Evolutionary conservation across 2,329 filamentous ascomycete species (phyloP).

Genomic region (Teratosphaeria nubilosa): DNA sequence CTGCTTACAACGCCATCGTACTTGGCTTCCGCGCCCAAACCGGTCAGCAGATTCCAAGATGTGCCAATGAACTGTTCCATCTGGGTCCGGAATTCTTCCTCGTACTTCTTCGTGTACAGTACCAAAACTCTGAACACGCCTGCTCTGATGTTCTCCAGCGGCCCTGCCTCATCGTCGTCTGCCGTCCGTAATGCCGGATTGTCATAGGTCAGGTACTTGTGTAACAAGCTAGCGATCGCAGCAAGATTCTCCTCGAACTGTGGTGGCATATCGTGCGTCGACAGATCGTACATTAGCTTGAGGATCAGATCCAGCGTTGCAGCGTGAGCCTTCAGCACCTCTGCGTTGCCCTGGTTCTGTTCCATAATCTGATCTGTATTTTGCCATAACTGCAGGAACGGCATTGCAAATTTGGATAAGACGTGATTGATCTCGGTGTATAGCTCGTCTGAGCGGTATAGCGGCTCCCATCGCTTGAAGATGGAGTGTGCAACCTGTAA

Average conservation of each 20-base stretch:
- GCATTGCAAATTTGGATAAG: constrained; percentile 67
- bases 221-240: constrained; percentile 65
- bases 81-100: constrained; percentile 79
- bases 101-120: constrained; percentile 87
- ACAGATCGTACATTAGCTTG: constrained; percentile 91
- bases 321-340: constrained; percentile 65
- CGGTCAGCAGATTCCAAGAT: constrained; percentile 84
- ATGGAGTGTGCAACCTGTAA: constrained; percentile 97
- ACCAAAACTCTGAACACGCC: constrained; percentile 87
- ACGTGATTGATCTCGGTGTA: constrained; percentile 97
- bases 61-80: constrained; percentile 77
- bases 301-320: constrained; percentile 78
- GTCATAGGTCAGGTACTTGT: constrained; percentile 88
- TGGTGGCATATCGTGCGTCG: constrained; percentile 91
- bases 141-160: constrained; percentile 77
- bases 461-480: constrained; percentile 87
- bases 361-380: constrained; percentile 61
- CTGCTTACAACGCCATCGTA: constrained; percentile 93
- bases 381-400: constrained; percentile 73
- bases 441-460: constrained; percentile 85
- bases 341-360: constrained; percentile 65
- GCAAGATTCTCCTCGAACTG: constrained; percentile 84
- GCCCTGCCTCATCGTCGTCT: constrained; percentile 80
- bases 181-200: constrained; percentile 74
- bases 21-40: constrained; percentile 76